Base-by-base conservation (phyloP, 169 alveolate species). In the Eimeria maxima region DNA sequence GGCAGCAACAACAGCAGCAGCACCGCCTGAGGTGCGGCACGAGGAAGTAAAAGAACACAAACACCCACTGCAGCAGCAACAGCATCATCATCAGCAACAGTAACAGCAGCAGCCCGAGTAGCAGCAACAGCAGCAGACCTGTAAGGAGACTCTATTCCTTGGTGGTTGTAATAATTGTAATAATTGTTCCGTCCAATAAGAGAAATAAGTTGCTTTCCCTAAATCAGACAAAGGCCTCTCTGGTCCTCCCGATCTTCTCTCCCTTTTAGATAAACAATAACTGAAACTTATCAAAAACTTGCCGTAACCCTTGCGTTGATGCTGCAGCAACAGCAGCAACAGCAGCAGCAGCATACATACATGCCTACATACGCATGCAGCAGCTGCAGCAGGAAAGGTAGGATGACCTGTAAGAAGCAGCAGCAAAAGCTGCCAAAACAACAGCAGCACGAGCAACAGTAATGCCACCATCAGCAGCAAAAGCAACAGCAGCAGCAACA, bases 221-320 rank as follows among this genome's bases (percentile, higher is more conserved):
- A 99, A 97, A 97, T 99, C 99, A 0, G 99, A 98, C 11, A 99
- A 95, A 2, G 99, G 99, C 89, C 99, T 97, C 97, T 99, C 99
- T 7, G 99, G 99, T 4, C 99, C 98, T 16, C 99, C 99, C 16
- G 98, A 97, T 69, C 98, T 98, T 76, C 98, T 98, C 97, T 99
- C 99, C 76, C 97, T 98, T 76, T 97, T 96, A 6, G 99, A 98
- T n/a, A 99, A 97, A 69, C 98, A 98, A 97, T 99, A 98, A 47
- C 99, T 98, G 78, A 98, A 97, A 45, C 97, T 98, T 47, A 98
- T 98, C 45, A 98, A 95, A 88, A 98, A 98, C 84, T 98, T 98
- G 42, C 99, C 99, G 93, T 98, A 98, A 6, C 99, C 99, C 81
- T 98, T 98, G 42, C 99, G 96, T 96, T 98, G 99, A 92, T 98